These are phyloP conservation scores for Paralagenidium karlingii DNA, from an alignment of 352 stramenopile species.

Conservation along the genomic window DNA sequence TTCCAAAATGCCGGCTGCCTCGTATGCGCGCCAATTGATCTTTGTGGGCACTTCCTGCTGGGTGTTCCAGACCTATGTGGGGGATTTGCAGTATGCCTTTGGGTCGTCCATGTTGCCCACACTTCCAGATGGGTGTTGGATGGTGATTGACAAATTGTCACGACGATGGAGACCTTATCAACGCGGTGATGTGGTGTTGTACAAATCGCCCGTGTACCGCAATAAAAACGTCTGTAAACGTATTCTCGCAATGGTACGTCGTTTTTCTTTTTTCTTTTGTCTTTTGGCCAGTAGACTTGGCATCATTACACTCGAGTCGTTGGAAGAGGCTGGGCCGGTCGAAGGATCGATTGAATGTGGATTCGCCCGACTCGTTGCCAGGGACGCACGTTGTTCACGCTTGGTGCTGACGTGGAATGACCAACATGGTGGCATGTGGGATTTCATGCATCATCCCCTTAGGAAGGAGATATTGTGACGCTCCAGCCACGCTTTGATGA, in stretches of 20 bases:
- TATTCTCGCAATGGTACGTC: constrained; percentile 60
- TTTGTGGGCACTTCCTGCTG: too few relatives aligned
- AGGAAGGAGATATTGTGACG: constrained; percentile 74
- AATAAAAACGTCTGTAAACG: constrained; percentile 80
- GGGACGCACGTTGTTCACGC: too few relatives aligned
- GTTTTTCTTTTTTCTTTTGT: neutral
- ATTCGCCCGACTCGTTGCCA: neutral
- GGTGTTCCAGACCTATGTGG: too few relatives aligned
- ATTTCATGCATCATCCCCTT: constrained; percentile 1
- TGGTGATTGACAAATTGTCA: constrained; percentile 72
- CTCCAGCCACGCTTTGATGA: constrained; percentile 62
- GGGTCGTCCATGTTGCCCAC: constrained; percentile 75
- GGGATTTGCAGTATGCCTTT: constrained; percentile 76
- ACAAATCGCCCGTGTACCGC: constrained; percentile 54
- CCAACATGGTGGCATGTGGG: neutral
- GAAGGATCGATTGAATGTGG: neutral
- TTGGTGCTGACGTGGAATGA: neutral
- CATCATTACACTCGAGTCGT: neutral
- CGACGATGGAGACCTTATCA: constrained; percentile 45
- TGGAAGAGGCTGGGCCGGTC: neutral
- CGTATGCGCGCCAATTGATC: too few relatives aligned
- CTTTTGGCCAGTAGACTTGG: neutral
- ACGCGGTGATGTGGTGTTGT: constrained; percentile 71
- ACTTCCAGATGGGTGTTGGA: constrained; percentile 67
- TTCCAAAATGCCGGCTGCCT: too few relatives aligned